Conservation (phyloP, 2,329 filamentous ascomycete genomes). For the Pseudogymnoascus sp. region DNA sequence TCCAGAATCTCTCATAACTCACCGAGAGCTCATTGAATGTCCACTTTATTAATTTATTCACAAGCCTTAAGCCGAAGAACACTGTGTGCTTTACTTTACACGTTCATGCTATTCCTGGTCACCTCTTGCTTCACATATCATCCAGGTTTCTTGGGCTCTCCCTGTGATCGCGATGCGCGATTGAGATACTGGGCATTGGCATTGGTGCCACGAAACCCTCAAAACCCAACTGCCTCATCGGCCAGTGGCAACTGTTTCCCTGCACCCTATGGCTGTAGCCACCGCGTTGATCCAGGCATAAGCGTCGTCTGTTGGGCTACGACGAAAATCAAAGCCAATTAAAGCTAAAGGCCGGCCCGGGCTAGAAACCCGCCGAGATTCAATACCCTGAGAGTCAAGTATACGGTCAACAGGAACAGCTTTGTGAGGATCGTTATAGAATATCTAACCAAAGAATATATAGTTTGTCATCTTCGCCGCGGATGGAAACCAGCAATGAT, state of each 20-base stretch:
- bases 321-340: constrained; percentile 1
- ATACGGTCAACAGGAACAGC: not conserved
- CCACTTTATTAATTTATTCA: not conserved
- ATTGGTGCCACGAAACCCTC: constrained; percentile 8
- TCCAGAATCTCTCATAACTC: not conserved
- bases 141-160: not conserved
- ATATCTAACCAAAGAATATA: constrained; percentile 1
- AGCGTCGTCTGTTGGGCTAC: not conserved
- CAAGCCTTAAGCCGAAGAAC: constrained; percentile 1
- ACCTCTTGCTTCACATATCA: not conserved
- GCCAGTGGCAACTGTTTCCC: not conserved
- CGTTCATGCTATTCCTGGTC: not conserved
- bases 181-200: not conserved
- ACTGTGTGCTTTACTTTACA: not conserved
- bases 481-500: not conserved
- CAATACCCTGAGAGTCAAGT: not conserved
- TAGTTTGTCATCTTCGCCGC: not conserved
- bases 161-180: not conserved
- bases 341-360: not conserved
- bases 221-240: not conserved
- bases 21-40: not conserved
- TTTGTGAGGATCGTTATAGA: not conserved
- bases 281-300: not conserved
- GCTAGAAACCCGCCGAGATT: not conserved
- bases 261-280: not conserved